Conservation (phyloP, 2,329 filamentous ascomycete genomes). For the Curvularia spicifera region DNA sequence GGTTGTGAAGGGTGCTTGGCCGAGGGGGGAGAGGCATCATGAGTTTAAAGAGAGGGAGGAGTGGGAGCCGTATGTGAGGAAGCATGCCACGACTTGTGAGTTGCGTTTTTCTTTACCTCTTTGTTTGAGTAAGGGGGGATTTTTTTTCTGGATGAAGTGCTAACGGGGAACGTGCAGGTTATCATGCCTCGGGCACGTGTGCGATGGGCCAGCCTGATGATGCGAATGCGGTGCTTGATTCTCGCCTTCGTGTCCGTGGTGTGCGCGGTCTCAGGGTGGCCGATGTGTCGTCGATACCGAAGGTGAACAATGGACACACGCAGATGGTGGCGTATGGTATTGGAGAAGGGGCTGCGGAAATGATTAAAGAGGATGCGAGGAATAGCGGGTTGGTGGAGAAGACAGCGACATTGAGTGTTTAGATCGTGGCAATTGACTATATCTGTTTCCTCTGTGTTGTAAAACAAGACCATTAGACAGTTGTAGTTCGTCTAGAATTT, state of each 20-base stretch:
- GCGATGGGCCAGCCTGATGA: slow-evolving; percentile 57
- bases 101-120: neutral
- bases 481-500: neutral
- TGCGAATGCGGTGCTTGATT: slow-evolving; percentile 48
- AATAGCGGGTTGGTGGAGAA: neutral
- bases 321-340: slow-evolving; percentile 48
- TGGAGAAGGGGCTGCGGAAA: slow-evolving; percentile 41
- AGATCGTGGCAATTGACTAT: neutral
- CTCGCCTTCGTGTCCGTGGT: slow-evolving; percentile 37
- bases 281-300: slow-evolving; percentile 35
- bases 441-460: neutral
- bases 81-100: slow-evolving; percentile 67
- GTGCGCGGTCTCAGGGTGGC: slow-evolving; percentile 38
- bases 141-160: neutral
- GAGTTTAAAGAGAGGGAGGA: slow-evolving; percentile 61
- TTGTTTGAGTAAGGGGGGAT: neutral
- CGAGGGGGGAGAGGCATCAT: slow-evolving; percentile 60
- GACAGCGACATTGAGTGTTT: neutral
- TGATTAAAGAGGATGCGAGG: slow-evolving; percentile 37
- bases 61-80: slow-evolving; percentile 63
- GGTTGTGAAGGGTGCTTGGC: slow-evolving; percentile 67
- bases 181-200: slow-evolving; percentile 64
- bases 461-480: neutral
- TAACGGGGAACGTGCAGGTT: slow-evolving; percentile 32
- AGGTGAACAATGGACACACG: slow-evolving; percentile 43